A percentile compares a stretch with the other conserved stretches of the same genome.
Conservation (phyloP, 2,329 filamentous ascomycete genomes). For the Apiospora malaysiana region DNA sequence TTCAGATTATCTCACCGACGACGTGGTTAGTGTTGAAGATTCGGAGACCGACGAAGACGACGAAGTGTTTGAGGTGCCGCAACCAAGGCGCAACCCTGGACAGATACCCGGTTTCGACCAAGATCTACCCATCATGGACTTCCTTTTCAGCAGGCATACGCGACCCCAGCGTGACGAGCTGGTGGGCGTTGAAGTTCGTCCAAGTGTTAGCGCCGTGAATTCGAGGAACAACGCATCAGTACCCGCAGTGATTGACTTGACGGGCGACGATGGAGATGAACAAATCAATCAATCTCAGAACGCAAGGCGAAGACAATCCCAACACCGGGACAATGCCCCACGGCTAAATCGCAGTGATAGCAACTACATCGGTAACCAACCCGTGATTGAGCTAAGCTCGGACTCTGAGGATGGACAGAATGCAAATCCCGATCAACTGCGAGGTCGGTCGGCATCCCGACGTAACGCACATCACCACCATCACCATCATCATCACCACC, state of each 20-base stretch:
- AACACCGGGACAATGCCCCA: constrained; percentile 29
- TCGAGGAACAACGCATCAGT: neutral
- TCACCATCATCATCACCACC: constrained; percentile 20
- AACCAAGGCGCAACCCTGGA: neutral
- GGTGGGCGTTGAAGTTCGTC: constrained; percentile 22
- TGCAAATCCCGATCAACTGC: neutral
- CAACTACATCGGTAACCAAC: constrained; percentile 33
- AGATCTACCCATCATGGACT: neutral
- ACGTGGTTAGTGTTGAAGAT: neutral
- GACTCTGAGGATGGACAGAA: constrained; percentile 37
- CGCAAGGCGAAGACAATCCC: constrained; percentile 24
- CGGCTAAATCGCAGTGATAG: constrained; percentile 38
- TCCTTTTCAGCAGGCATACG: neutral
- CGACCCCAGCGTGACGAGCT: constrained; percentile 21
- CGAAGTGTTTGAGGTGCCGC: neutral
- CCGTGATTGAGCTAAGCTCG: constrained; percentile 35
- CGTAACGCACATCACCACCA: constrained; percentile 14
- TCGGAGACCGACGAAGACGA: constrained; percentile 1
- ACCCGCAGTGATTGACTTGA: constrained; percentile 24
- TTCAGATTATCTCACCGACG: neutral
- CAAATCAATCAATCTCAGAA: constrained; percentile 24
- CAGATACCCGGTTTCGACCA: neutral
- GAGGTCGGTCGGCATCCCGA: neutral
- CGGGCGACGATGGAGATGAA: constrained; percentile 24
- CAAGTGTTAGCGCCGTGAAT: neutral